phyloP scores from a whole-genome alignment of 139 green algal genomes.

The Picochlorum sp. region DNA sequence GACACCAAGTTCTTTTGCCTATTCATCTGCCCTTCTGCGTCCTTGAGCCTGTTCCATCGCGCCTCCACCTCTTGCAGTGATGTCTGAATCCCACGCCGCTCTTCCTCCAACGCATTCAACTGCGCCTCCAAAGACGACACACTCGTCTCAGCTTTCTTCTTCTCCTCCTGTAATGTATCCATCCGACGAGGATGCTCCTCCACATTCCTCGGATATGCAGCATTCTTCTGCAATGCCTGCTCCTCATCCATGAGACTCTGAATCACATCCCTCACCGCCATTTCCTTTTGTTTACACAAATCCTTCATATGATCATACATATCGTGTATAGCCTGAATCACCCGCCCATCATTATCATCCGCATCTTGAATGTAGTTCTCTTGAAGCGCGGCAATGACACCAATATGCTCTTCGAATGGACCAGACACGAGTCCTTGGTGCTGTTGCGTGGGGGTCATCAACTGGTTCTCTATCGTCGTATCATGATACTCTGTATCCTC shows the following conservation, averaged over 20 bases:
- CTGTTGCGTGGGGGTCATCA: not conserved
- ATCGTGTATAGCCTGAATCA: slow-evolving; percentile 8
- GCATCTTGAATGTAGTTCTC: slow-evolving; percentile 29
- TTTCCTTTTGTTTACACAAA: slow-evolving; percentile 14
- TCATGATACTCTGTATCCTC: no score
- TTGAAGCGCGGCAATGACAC: slow-evolving; percentile 21
- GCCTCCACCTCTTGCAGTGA: slow-evolving; percentile 7
- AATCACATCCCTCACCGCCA: slow-evolving; percentile 20
- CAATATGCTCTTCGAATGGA: slow-evolving; percentile 27
- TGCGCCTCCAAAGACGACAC: slow-evolving; percentile 13
- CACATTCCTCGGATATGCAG: slow-evolving; percentile 15
- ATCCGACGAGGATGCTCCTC: slow-evolving; percentile 15
- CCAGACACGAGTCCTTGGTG: not conserved
- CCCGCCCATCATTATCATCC: slow-evolving; percentile 7
- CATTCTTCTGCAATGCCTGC: no score
- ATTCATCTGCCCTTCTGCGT: slow-evolving; percentile 15
- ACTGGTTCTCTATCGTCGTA: no score
- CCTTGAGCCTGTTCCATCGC: slow-evolving; percentile 13
- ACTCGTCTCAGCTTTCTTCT: not conserved
- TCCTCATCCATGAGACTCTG: slow-evolving; percentile 1
- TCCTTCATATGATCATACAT: slow-evolving; percentile 14
- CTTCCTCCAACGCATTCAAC: slow-evolving; percentile 16
- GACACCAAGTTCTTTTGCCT: slow-evolving; percentile 40
- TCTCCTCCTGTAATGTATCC: not conserved
- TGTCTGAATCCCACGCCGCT: slow-evolving; percentile 6